phyloP scores from a whole-genome alignment of 768 basidiomycete genomes.

The Symmetrospora coprosmae region DNA sequence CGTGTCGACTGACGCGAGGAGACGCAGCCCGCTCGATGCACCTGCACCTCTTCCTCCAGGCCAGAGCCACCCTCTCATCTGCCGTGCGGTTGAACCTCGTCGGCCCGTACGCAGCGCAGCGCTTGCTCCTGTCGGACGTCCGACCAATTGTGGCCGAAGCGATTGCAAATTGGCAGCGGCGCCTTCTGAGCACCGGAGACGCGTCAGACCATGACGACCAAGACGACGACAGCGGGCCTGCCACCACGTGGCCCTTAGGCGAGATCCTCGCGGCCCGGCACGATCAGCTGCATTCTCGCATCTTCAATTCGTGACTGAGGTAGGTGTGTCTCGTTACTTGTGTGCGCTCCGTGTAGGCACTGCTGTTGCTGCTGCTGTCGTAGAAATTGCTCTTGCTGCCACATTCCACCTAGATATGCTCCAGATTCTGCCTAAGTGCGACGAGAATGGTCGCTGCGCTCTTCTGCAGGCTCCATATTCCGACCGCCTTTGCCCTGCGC shows the following conservation, averaged over 20 bases:
- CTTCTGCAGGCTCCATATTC: slow-evolving; percentile 87
- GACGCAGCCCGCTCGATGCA: slow-evolving; percentile 55
- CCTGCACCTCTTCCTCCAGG: slow-evolving; percentile 84
- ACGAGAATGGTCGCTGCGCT: slow-evolving; percentile 68
- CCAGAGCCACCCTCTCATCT: slow-evolving; percentile 74
- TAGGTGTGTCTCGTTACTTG: background rate
- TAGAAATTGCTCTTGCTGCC: background rate
- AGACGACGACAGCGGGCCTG: slow-evolving; percentile 47
- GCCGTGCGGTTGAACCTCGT: slow-evolving; percentile 79
- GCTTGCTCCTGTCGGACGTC: slow-evolving; percentile 60
- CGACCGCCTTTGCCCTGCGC: slow-evolving; percentile 74
- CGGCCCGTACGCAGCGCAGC: slow-evolving; percentile 85
- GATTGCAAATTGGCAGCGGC: slow-evolving; percentile 36
- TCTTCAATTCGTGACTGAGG: slow-evolving; percentile 54
- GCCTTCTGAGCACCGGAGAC: slow-evolving; percentile 3
- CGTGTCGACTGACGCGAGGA: background rate
- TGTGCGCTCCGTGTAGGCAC: background rate
- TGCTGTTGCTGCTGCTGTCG: background rate
- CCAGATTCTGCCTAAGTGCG: slow-evolving; percentile 14
- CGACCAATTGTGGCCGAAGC: slow-evolving; percentile 53
- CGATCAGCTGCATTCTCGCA: slow-evolving; percentile 85
- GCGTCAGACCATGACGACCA: slow-evolving; percentile 29
- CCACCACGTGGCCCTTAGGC: slow-evolving; percentile 88
- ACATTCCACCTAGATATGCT: slow-evolving; percentile 4
- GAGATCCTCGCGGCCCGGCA: slow-evolving; percentile 82